These are phyloP conservation scores for Cladosporium sp. DNA, from an alignment of 2,329 filamentous ascomycete species.

Conservation along the genomic window DNA sequence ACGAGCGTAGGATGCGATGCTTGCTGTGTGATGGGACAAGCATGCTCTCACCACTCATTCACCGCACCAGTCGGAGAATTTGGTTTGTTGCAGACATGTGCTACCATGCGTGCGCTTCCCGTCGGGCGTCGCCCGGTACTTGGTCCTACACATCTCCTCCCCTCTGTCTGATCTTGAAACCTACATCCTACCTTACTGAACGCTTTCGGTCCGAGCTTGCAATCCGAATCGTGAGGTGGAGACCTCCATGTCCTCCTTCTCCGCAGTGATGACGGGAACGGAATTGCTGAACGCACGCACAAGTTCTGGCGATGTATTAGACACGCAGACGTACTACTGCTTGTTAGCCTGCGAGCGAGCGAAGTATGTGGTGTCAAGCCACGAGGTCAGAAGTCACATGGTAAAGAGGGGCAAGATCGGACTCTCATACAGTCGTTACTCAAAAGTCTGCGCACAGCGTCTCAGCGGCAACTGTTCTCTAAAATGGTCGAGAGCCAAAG, in stretches of 20 bases:
- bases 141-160: constrained; percentile 2
- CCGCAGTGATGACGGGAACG: constrained; percentile 8
- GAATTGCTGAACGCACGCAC: neutral
- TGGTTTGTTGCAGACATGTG: constrained; percentile 6
- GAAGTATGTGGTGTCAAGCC: neutral
- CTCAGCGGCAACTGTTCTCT: too few relatives aligned
- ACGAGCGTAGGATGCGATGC: constrained; percentile 4
- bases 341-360: neutral
- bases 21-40: neutral
- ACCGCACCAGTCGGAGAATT: constrained; percentile 12
- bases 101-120: constrained; percentile 4
- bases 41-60: constrained; percentile 1
- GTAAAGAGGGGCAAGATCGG: neutral
- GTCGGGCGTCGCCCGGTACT: neutral
- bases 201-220: constrained; percentile 4
- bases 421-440: too few relatives aligned
- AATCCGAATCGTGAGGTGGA: constrained; percentile 4
- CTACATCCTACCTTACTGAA: neutral
- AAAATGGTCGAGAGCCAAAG: too few relatives aligned
- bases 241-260: constrained; percentile 2
- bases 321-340: neutral
- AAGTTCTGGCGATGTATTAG: neutral
- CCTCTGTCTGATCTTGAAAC: constrained; percentile 10
- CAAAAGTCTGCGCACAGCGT: too few relatives aligned
- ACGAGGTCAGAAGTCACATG: neutral